A percentile compares a stretch with the other conserved stretches of the same genome.
Evolutionary conservation across 1,284 basidiomycete genomes (phyloP).

Genomic region (Malassezia globosa): DNA sequence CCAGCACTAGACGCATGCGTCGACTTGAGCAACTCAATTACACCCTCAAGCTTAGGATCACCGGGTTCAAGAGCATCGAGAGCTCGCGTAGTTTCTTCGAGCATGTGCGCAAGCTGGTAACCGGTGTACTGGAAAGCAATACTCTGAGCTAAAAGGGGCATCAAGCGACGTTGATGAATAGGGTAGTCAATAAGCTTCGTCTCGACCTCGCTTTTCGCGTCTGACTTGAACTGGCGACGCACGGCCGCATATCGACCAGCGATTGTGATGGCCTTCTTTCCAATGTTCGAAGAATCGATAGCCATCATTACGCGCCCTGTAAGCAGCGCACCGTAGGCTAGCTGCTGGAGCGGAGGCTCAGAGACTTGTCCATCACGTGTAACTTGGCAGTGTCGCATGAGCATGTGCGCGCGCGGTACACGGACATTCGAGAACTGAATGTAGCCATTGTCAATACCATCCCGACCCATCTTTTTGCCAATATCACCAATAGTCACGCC

Average conservation of each 20-base stretch:
- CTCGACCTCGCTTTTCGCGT: constrained; percentile 46
- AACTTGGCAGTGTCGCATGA: constrained; percentile 56
- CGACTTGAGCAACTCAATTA: constrained; percentile 53
- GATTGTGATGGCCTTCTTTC: constrained; percentile 53
- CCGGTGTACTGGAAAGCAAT: constrained; percentile 54
- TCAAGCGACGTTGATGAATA: constrained; percentile 55
- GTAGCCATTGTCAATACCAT: constrained; percentile 51
- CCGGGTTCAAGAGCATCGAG: constrained; percentile 53
- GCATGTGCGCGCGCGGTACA: constrained; percentile 54
- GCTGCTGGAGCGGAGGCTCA: constrained; percentile 53
- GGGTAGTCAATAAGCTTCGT: constrained; percentile 55
- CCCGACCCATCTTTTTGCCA: constrained; percentile 56
- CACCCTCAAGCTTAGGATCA: constrained; percentile 40
- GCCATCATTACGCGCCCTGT: constrained; percentile 54
- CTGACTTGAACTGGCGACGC: constrained; percentile 52
- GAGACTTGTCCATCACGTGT: constrained; percentile 50
- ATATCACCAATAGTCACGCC: constrained; percentile 55
- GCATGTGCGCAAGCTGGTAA: constrained; percentile 48
- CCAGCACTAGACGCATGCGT: constrained; percentile 55
- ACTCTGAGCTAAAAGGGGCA: constrained; percentile 54
- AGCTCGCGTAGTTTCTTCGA: constrained; percentile 49
- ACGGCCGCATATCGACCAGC: constrained; percentile 54
- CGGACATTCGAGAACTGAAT: constrained; percentile 54
- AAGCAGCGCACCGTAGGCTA: constrained; percentile 55
- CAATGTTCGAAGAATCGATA: constrained; percentile 51